Evolutionary conservation across 2,329 filamentous ascomycete species (phyloP).

Genomic region (Alternaria novae-zelandiae): DNA sequence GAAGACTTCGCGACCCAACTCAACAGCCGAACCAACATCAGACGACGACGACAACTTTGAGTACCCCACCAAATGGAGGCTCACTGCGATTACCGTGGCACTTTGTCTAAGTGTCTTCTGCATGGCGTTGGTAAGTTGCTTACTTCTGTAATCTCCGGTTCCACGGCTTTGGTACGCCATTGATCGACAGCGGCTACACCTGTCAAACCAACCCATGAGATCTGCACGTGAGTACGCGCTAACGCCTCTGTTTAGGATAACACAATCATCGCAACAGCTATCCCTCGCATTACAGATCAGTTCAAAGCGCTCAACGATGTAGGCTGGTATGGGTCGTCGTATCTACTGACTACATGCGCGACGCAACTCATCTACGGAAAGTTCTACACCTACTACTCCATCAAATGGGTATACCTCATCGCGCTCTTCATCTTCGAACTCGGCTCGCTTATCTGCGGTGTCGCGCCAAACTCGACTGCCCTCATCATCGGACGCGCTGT

Average conservation of each 20-base stretch:
- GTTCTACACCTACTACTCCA: conserved; percentile 56
- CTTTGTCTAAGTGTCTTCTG: conserved; percentile 48
- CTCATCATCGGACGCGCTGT: conserved; percentile 61
- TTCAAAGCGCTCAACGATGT: conserved; percentile 55
- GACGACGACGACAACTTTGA: conserved; percentile 41
- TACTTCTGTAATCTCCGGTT: not conserved
- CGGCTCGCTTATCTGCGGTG: conserved; percentile 59
- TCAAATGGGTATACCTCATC: conserved; percentile 56
- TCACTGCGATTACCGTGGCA: conserved; percentile 42
- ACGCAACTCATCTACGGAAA: conserved; percentile 50
- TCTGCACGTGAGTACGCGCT: not conserved
- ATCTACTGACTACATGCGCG: conserved; percentile 52
- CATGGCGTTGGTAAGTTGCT: conserved; percentile 43
- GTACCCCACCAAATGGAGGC: conserved; percentile 45
- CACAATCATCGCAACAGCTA: conserved; percentile 58
- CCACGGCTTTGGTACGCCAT: not conserved
- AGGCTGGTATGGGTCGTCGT: conserved; percentile 54
- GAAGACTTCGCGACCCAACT: conserved; percentile 23
- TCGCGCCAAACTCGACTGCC: conserved; percentile 57
- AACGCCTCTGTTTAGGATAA: conserved; percentile 44
- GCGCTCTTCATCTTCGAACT: conserved; percentile 59
- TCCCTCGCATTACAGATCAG: conserved; percentile 57
- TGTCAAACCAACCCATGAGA: not conserved
- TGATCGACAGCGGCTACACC: conserved; percentile 2
- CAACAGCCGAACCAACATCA: conserved; percentile 18